Conservation (phyloP, 352 stramenopile genomes). For the Nothophytophthora sp. region DNA sequence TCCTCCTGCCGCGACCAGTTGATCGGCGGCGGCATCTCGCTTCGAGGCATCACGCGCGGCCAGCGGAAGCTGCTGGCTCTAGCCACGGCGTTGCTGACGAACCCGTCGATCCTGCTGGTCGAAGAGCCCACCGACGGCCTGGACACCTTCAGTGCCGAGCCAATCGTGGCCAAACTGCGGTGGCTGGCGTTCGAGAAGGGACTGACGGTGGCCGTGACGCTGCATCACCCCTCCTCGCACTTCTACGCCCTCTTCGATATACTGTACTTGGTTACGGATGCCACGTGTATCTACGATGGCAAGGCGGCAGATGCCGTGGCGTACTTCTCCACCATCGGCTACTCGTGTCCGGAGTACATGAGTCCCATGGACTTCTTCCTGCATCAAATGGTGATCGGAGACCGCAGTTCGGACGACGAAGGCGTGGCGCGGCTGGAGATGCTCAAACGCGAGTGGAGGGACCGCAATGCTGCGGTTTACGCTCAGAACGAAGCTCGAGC, state of each 20-base stretch:
- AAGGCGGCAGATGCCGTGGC: constrained; percentile 44
- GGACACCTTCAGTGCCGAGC: constrained; percentile 67
- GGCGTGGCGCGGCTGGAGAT: constrained; percentile 29
- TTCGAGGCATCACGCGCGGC: constrained; percentile 67
- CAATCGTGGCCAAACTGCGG: constrained; percentile 49
- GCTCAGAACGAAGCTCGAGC: constrained; percentile 16
- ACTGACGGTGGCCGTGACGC: constrained; percentile 88
- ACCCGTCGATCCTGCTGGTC: constrained; percentile 83
- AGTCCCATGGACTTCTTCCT: constrained; percentile 74
- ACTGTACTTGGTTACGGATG: constrained; percentile 56
- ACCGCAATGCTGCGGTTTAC: constrained; percentile 22
- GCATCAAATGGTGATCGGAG: constrained; percentile 44
- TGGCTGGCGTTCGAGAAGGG: constrained; percentile 72
- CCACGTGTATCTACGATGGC: constrained; percentile 54
- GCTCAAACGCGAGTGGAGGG: constrained; percentile 31
- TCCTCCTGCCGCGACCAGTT: constrained; percentile 40
- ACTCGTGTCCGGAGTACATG: constrained; percentile 51
- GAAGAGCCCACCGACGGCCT: constrained; percentile 83
- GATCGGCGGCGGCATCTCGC: constrained; percentile 51
- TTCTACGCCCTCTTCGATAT: constrained; percentile 60
- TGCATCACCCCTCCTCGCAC: constrained; percentile 87
- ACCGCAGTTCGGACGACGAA: constrained; percentile 23
- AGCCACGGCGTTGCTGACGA: constrained; percentile 79
- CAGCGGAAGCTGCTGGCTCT: constrained; percentile 86
- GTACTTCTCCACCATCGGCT: constrained; percentile 57